Evolutionary conservation across 345 rosid genomes (phyloP).

Genomic region (Hibiscus syriacus): DNA sequence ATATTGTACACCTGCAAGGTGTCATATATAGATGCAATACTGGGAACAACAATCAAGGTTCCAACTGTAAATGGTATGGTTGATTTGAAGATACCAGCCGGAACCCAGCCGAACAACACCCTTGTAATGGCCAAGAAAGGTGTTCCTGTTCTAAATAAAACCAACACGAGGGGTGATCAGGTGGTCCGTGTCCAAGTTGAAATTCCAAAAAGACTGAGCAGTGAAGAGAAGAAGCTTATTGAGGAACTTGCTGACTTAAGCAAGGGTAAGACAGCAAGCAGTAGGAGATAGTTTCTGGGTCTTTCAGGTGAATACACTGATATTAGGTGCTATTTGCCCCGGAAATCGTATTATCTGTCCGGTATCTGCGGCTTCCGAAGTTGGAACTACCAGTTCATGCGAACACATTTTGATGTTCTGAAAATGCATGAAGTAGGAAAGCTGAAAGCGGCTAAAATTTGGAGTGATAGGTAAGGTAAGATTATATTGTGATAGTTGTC

Average conservation of each 20-base stretch:
- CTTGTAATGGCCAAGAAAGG: constrained; percentile 96
- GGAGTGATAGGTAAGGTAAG: constrained; percentile 4
- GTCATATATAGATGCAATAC: constrained; percentile 79
- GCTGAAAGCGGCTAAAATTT: background rate
- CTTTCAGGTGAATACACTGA: background rate
- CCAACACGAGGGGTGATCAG: constrained; percentile 89
- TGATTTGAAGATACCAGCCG: constrained; percentile 88
- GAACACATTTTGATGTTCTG: background rate
- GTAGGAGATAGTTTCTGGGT: constrained; percentile 41
- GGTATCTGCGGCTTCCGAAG: background rate
- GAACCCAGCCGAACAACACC: constrained; percentile 88
- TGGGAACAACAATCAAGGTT: constrained; percentile 36
- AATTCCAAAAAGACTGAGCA: constrained; percentile 84
- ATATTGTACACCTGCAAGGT: constrained; percentile 82
- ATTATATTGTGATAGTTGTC: background rate
- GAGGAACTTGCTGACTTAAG: constrained; percentile 90
- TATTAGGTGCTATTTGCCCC: background rate
- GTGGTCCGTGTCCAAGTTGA: constrained; percentile 96
- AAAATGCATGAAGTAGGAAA: background rate
- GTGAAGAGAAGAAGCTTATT: constrained; percentile 71
- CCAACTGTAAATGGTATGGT: constrained; percentile 67
- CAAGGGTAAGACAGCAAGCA: constrained; percentile 72
- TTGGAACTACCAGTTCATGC: background rate
- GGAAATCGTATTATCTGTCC: background rate
- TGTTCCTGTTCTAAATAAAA: constrained; percentile 78